A percentile compares a stretch with the other conserved stretches of the same genome.
These are phyloP conservation scores for Cladosporium velox DNA, from an alignment of 2,329 filamentous ascomycete genomes.

Conservation along the genomic window DNA sequence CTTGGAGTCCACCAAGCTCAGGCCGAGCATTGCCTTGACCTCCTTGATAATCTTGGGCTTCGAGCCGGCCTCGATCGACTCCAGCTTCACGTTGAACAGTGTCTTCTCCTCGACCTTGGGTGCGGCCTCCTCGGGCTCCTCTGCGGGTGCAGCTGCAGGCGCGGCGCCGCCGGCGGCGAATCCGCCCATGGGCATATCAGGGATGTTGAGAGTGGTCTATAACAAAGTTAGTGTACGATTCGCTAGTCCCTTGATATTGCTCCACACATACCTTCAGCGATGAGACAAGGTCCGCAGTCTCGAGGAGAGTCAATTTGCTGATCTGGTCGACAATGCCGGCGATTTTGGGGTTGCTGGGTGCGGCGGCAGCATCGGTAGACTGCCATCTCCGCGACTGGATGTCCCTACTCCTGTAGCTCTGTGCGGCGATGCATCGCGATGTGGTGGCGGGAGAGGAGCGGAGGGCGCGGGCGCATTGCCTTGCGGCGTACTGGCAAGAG, in stretches of 20 bases:
- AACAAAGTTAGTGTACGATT: slow-evolving; percentile 15
- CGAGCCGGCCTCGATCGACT: slow-evolving; percentile 79
- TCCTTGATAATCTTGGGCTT: slow-evolving; percentile 99
- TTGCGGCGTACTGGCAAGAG: slow-evolving; percentile 46
- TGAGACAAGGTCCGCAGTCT: slow-evolving; percentile 94
- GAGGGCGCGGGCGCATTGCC: slow-evolving; percentile 45
- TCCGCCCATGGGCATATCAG: slow-evolving; percentile 91
- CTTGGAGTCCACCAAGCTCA: slow-evolving; percentile 98
- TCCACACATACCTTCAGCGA: slow-evolving; percentile 75
- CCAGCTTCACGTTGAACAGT: slow-evolving; percentile 92
- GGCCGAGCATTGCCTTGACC: slow-evolving; percentile 90
- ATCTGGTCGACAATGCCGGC: slow-evolving; percentile 95
- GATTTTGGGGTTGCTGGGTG: slow-evolving; percentile 79
- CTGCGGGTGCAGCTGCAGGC: slow-evolving; percentile 61
- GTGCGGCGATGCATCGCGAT: slow-evolving; percentile 32
- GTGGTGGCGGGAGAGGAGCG: slow-evolving; percentile 30
- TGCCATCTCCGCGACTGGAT: slow-evolving; percentile 72
- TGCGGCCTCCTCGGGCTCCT: slow-evolving; percentile 81
- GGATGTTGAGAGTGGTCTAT: slow-evolving; percentile 92
- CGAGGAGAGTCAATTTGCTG: slow-evolving; percentile 93
- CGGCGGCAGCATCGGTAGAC: slow-evolving; percentile 67
- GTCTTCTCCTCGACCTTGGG: slow-evolving; percentile 91
- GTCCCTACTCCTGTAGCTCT: slow-evolving; percentile 19
- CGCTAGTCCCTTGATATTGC: neutral
- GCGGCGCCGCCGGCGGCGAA: slow-evolving; percentile 72